Evolutionary conservation across 2,329 filamentous ascomycete genomes (phyloP), one percentile per base, ranked within the genome.

Genomic region (Penicillium griseofulvum): DNA sequence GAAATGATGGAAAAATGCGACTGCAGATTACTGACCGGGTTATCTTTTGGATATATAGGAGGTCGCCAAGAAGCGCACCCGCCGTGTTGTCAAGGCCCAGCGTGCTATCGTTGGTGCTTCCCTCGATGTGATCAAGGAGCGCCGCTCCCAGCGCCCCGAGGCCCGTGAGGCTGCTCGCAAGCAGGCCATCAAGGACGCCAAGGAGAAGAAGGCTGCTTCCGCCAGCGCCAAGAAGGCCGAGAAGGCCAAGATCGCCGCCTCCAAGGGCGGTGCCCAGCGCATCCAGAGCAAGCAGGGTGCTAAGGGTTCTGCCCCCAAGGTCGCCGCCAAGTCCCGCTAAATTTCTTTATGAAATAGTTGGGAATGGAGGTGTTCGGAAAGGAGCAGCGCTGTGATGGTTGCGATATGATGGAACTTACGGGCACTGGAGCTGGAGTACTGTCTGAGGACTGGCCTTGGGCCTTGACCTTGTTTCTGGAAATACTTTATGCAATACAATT

Each of bases 51-150:
- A 69, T 67, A 62, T 74, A 84, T 79, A 99, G 94, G 94, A 99
- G 87, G 89, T 96, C 76, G 91, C 93, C 84, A 99, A 99, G 90
- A 97, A 97, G 89, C 92, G 94, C 77, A 91, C 91, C 69, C 94
- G 94, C 84, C 91, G 91, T 77, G 91, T 91, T 75, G 90, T 99
- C 83, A 99, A 99, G 90, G 80, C 90, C 80, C 94, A 99, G 87
- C 92, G 94, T 85, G 93, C 89, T 77, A 96, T 99, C 80, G 94
- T 99, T 71, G 94, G 94, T 86, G 94, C 94, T 70, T 97, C 94
- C 65, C 92, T 99, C 80, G 94, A 99, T 78, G 91, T 97, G 76
- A 97, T 99, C 87, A 97, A 97, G 88, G 94, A 99, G 88, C 91
- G 91, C 83, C 92, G 94, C 76, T 80, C 85, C 72, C 87, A 91